Conservation (phyloP, 2,329 filamentous ascomycete genomes). For the Phoma sp. region DNA sequence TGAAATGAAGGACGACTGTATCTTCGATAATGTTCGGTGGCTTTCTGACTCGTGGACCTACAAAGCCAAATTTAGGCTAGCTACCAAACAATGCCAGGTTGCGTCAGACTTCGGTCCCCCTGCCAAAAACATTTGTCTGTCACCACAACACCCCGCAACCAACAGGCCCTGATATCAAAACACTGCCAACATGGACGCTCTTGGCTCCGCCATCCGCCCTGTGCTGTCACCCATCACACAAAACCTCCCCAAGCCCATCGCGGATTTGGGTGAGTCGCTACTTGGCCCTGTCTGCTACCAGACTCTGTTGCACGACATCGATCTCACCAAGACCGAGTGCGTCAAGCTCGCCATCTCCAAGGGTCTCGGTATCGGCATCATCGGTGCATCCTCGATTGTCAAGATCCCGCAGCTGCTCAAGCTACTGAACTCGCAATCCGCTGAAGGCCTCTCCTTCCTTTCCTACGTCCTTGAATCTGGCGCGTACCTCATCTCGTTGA, state of each 20-base stretch:
- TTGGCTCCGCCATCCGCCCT: constrained; percentile 44
- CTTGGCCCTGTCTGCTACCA: constrained; percentile 86
- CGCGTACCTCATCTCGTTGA: constrained; percentile 84
- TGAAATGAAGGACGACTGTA: background rate
- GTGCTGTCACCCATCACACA: constrained; percentile 53
- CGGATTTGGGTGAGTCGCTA: constrained; percentile 56
- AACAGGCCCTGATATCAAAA: background rate
- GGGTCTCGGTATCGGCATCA: constrained; percentile 90
- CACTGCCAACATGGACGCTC: constrained; percentile 49
- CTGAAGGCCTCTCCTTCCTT: constrained; percentile 84
- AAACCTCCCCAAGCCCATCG: constrained; percentile 50
- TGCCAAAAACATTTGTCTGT: constrained; percentile 4
- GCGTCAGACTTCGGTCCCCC: constrained; percentile 10
- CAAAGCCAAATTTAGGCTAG: constrained; percentile 2
- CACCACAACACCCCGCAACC: constrained; percentile 13
- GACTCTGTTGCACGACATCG: constrained; percentile 82
- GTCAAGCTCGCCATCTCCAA: constrained; percentile 91
- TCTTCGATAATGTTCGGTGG: background rate
- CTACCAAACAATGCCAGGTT: constrained; percentile 16
- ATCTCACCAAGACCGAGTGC: constrained; percentile 77
- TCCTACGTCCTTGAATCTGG: constrained; percentile 91
- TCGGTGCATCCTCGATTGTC: constrained; percentile 86
- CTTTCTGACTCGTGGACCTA: constrained; percentile 8
- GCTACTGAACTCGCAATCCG: constrained; percentile 78
- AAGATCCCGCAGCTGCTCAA: constrained; percentile 98